Conservation (phyloP, 495 filamentous ascomycete genomes). For the Penicillium ucsense region DNA sequence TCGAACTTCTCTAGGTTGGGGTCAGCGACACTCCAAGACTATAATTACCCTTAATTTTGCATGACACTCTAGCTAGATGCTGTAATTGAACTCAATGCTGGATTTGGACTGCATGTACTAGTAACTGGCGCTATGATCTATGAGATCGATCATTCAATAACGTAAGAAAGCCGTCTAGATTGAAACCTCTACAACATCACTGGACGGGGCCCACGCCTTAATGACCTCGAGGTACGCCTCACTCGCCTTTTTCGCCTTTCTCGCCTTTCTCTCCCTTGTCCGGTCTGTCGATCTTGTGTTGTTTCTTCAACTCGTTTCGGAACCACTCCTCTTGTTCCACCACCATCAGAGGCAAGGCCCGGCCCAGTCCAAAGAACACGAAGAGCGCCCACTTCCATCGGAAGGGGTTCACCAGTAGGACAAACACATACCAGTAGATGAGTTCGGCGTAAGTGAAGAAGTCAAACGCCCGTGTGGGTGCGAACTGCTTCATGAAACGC, state of each 20-base stretch:
- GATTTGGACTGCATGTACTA: too few relatives aligned
- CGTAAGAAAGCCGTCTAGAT: too few relatives aligned
- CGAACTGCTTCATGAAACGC: constrained; percentile 53
- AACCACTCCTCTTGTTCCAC: constrained; percentile 53
- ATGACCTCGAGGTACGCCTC: too few relatives aligned
- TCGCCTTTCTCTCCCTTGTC: not conserved
- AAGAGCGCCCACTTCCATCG: constrained; percentile 67
- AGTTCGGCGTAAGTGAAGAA: constrained; percentile 85
- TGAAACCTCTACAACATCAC: too few relatives aligned
- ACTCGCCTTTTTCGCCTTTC: not conserved
- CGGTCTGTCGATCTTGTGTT: constrained; percentile 9
- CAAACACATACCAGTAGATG: constrained; percentile 77
- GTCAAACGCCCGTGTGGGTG: constrained; percentile 66
- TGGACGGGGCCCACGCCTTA: too few relatives aligned
- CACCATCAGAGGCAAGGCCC: constrained; percentile 52
- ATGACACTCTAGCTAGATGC: too few relatives aligned
- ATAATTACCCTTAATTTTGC: too few relatives aligned
- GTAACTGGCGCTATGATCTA: too few relatives aligned
- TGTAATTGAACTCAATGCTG: too few relatives aligned
- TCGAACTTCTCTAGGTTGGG: too few relatives aligned
- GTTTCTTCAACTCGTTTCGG: constrained; percentile 22
- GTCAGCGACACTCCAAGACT: too few relatives aligned
- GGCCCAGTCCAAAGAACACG: constrained; percentile 67
- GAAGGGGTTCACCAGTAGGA: constrained; percentile 71
- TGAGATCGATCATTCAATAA: too few relatives aligned